Conservation (phyloP, 345 rosid genomes). For the Brassica juncea region DNA sequence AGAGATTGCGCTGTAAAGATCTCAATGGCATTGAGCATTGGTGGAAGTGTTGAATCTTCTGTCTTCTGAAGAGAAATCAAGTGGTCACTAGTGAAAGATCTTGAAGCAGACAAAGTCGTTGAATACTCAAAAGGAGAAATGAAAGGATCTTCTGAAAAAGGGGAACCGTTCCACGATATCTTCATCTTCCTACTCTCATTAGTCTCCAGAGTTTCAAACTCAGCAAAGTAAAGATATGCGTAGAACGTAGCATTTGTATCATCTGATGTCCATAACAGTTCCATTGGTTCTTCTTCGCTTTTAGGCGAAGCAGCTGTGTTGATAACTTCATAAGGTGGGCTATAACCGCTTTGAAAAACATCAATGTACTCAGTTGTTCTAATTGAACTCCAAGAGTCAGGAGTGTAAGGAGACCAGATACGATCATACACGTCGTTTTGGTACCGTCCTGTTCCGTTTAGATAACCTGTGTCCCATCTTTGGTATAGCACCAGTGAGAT, state of each 20-base stretch:
- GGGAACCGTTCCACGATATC: constrained; percentile 46
- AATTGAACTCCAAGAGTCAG: constrained; percentile 36
- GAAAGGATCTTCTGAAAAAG: constrained; percentile 26
- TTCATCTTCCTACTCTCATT: constrained; percentile 42
- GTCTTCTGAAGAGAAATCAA: constrained; percentile 40
- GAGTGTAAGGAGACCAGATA: constrained; percentile 43
- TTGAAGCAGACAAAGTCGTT: constrained; percentile 33
- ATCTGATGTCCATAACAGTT: constrained; percentile 30
- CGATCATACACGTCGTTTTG: constrained; percentile 46
- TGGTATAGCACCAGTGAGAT: constrained; percentile 10
- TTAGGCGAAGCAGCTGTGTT: constrained; percentile 40
- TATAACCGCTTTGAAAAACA: constrained; percentile 38
- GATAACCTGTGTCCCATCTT: constrained; percentile 33
- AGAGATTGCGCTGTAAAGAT: constrained; percentile 13
- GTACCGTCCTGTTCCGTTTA: constrained; percentile 38
- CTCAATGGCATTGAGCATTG: constrained; percentile 47
- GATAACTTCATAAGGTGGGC: constrained; percentile 45
- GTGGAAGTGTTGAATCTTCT: constrained; percentile 36
- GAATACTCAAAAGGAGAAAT: constrained; percentile 35
- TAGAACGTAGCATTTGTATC: constrained; percentile 35
- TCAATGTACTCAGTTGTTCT: constrained; percentile 32
- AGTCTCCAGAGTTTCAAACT: constrained; percentile 17
- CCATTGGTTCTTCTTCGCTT: constrained; percentile 17
- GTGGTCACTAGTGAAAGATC: constrained; percentile 45
- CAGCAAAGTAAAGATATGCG: constrained; percentile 41